phyloP scores from a whole-genome alignment of 2,329 filamentous ascomycete species.

The Chaetomiaceae sp. region DNA sequence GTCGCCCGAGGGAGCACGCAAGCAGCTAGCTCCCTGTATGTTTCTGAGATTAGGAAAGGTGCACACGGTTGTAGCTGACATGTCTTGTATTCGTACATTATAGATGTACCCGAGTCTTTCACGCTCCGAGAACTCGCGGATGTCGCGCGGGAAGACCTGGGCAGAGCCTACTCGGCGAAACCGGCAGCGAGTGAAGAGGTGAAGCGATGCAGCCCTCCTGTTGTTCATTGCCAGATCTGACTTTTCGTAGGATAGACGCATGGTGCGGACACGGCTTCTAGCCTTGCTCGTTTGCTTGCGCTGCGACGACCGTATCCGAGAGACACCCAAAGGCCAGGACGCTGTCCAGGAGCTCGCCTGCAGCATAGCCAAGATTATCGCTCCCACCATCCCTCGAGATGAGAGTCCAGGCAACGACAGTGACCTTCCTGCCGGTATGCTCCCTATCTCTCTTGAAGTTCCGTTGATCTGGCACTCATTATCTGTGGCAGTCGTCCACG shows the following conservation, averaged over 20 bases:
- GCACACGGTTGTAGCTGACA: neutral
- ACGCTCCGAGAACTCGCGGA: slow-evolving; percentile 11
- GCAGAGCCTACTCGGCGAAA: neutral
- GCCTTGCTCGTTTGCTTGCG: slow-evolving; percentile 13
- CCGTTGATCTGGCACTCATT: neutral
- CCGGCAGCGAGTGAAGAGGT: neutral
- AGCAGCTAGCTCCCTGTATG: slow-evolving; percentile 6
- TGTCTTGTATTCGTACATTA: neutral
- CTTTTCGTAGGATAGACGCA: neutral
- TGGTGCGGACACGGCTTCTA: slow-evolving; percentile 1
- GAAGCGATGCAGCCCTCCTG: neutral
- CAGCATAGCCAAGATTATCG: slow-evolving; percentile 9
- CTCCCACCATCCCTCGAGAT: slow-evolving; percentile 6
- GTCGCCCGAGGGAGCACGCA: neutral
- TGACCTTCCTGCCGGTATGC: slow-evolving; percentile 3
- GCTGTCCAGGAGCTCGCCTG: neutral
- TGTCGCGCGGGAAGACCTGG: neutral
- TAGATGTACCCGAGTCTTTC: slow-evolving; percentile 6
- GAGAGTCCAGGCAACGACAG: neutral
- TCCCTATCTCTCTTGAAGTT: neutral
- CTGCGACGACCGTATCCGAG: slow-evolving; percentile 1
- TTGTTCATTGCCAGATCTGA: neutral
- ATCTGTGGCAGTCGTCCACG: neutral
- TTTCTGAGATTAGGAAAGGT: neutral
- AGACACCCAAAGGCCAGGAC: neutral